phyloP scores from a whole-genome alignment of 805 yeast species.

The Barnettozyma siamensis region DNA sequence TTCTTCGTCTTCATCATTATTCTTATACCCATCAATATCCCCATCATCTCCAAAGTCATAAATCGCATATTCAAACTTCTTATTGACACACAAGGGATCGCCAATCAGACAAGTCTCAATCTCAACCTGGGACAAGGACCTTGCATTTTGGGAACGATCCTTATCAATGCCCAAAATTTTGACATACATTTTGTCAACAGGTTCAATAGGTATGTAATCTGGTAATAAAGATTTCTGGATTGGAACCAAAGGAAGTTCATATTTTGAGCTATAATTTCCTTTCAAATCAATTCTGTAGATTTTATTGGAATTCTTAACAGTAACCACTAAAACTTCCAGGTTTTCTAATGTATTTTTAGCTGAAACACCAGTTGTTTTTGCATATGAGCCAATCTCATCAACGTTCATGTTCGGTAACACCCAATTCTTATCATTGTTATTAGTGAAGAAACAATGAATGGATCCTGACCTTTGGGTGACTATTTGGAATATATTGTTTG shows the following conservation, averaged over 20 bases:
- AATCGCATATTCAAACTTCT: conserved; percentile 15
- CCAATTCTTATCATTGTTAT: conserved; percentile 11
- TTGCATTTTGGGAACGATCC: not conserved
- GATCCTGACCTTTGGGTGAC: conserved; percentile 52
- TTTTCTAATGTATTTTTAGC: not conserved
- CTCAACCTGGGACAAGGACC: conserved; percentile 45
- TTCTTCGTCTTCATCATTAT: not conserved
- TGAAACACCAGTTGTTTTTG: not conserved
- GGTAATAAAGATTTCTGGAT: conserved; percentile 24
- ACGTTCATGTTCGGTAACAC: conserved; percentile 22
- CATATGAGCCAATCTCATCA: conserved; percentile 4
- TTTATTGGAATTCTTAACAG: conserved; percentile 5
- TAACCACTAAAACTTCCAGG: not conserved
- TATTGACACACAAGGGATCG: conserved; percentile 13
- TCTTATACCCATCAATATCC: too few species aligned
- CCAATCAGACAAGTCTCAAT: conserved; percentile 42
- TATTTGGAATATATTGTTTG: conserved; percentile 39
- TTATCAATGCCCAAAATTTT: conserved; percentile 16
- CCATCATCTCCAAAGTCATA: conserved; percentile 1
- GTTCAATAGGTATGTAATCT: conserved; percentile 17
- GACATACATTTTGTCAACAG: conserved; percentile 16
- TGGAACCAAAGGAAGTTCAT: conserved; percentile 33
- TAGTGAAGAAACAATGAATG: conserved; percentile 50
- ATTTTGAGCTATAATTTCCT: conserved; percentile 28
- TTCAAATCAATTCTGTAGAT: conserved; percentile 22